phyloP scores from a whole-genome alignment of 1,284 basidiomycete genomes.

The Cerioporus squamosus region DNA sequence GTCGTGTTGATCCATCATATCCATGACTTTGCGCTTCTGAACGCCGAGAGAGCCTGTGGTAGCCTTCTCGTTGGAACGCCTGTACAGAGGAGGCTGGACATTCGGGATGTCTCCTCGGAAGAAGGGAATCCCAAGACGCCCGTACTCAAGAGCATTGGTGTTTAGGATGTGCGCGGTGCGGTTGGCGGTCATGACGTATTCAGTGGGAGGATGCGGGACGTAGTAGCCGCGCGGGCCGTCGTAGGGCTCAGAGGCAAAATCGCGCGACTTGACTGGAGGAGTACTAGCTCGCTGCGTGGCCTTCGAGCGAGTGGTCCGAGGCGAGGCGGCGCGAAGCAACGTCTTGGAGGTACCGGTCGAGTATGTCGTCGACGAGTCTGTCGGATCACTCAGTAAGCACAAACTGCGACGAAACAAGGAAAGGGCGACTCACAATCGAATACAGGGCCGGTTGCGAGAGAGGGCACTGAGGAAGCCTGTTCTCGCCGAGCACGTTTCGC shows the following conservation, averaged over 20 bases:
- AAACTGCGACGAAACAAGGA: background rate
- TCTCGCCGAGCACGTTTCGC: slow-evolving; percentile 10
- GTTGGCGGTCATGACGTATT: slow-evolving; percentile 19
- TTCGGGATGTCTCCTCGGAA: slow-evolving; percentile 8
- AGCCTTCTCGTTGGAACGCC: slow-evolving; percentile 9
- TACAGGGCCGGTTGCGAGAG: background rate
- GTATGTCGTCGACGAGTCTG: slow-evolving; percentile 13
- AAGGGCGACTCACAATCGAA: slow-evolving; percentile 8
- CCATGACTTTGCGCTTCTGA: slow-evolving; percentile 19
- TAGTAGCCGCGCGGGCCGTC: slow-evolving; percentile 29
- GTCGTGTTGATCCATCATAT: background rate
- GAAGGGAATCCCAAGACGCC: slow-evolving; percentile 21
- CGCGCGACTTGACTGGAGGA: slow-evolving; percentile 27
- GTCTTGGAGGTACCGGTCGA: slow-evolving; percentile 2
- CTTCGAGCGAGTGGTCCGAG: background rate
- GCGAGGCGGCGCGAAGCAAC: slow-evolving; percentile 9
- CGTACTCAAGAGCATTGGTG: slow-evolving; percentile 20
- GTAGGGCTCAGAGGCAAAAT: slow-evolving; percentile 31
- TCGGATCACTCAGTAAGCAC: background rate
- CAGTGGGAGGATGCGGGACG: slow-evolving; percentile 28
- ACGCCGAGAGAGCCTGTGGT: slow-evolving; percentile 13
- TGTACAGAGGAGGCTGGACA: slow-evolving; percentile 11
- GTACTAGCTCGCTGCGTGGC: background rate
- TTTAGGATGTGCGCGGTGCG: slow-evolving; percentile 27
- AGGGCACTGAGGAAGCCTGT: background rate